Conservation (phyloP, 2,329 filamentous ascomycete species). For the Aureobasidium sp. region DNA sequence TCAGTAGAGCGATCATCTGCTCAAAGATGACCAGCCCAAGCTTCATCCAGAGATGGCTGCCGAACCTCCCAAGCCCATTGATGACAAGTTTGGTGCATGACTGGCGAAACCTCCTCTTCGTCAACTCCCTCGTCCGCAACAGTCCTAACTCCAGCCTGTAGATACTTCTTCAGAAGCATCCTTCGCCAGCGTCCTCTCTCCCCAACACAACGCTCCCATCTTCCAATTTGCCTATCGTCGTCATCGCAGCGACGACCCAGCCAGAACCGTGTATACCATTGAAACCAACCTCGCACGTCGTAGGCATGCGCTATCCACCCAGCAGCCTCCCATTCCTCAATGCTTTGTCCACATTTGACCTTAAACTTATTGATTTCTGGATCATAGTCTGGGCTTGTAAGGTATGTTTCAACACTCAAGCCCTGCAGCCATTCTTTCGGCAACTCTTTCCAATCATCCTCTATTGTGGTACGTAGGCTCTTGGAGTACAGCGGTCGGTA, state of each 20-base stretch:
- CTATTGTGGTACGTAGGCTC: slow-evolving; percentile 36
- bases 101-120: slow-evolving; percentile 47
- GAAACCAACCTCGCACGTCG: slow-evolving; percentile 51
- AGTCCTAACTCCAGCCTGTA: slow-evolving; percentile 40
- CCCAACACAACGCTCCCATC: slow-evolving; percentile 50
- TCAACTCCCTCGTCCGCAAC: slow-evolving; percentile 42
- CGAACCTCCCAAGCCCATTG: slow-evolving; percentile 50
- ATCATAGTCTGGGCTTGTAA: slow-evolving; percentile 39
- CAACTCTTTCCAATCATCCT: slow-evolving; percentile 43
- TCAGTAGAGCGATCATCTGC: neutral
- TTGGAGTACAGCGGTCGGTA: slow-evolving; percentile 44
- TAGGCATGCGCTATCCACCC: slow-evolving; percentile 50
- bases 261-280: slow-evolving; percentile 51
- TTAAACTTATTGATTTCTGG: slow-evolving; percentile 48
- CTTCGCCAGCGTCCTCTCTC: slow-evolving; percentile 46
- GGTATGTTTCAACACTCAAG: slow-evolving; percentile 34
- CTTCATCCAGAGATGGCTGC: slow-evolving; percentile 44
- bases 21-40: slow-evolving; percentile 31
- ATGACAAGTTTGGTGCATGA: slow-evolving; percentile 51
- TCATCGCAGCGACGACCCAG: slow-evolving; percentile 45
- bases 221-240: slow-evolving; percentile 45
- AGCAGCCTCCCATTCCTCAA: slow-evolving; percentile 49
- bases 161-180: slow-evolving; percentile 47
- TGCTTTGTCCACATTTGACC: slow-evolving; percentile 47
- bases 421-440: slow-evolving; percentile 39